Conservation (phyloP, 2,329 filamentous ascomycete species). For the Ampelomyces quisqualis region DNA sequence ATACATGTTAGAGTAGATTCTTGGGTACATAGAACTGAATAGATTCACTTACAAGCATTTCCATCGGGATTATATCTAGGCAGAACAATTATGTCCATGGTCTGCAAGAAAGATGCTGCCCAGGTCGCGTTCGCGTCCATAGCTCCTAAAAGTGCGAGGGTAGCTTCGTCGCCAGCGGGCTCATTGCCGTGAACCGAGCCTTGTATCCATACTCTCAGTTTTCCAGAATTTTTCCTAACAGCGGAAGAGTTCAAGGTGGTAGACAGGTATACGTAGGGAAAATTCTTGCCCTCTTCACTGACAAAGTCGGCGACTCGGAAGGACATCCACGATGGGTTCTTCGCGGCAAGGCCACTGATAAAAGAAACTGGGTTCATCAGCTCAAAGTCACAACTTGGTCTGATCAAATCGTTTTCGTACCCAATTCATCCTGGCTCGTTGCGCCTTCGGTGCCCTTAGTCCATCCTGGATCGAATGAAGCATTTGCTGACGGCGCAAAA, state of each 20-base stretch:
- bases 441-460: conserved; percentile 35
- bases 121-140: conserved; percentile 37
- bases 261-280: conserved; percentile 37
- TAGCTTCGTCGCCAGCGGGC: conserved; percentile 41
- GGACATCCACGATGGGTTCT: conserved; percentile 37
- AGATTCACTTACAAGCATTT: conserved; percentile 23
- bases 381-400: not conserved
- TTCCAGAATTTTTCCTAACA: conserved; percentile 12
- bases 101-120: conserved; percentile 34
- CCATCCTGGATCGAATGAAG: conserved; percentile 32
- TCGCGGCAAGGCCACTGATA: conserved; percentile 29
- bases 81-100: conserved; percentile 38
- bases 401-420: conserved; percentile 10
- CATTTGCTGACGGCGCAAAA: conserved; percentile 22
- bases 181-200: conserved; percentile 43
- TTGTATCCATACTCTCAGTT: conserved; percentile 43
- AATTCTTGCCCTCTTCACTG: conserved; percentile 37
- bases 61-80: conserved; percentile 44
- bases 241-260: conserved; percentile 14
- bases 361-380: conserved; percentile 24
- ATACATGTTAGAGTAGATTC: not conserved
- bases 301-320: conserved; percentile 30
- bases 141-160: conserved; percentile 39
- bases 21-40: not conserved
- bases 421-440: conserved; percentile 28